Evolutionary conservation across 805 yeast genomes (phyloP), one percentile per base, ranked within the genome.

Genomic region (Maudiozyma bulderi): DNA sequence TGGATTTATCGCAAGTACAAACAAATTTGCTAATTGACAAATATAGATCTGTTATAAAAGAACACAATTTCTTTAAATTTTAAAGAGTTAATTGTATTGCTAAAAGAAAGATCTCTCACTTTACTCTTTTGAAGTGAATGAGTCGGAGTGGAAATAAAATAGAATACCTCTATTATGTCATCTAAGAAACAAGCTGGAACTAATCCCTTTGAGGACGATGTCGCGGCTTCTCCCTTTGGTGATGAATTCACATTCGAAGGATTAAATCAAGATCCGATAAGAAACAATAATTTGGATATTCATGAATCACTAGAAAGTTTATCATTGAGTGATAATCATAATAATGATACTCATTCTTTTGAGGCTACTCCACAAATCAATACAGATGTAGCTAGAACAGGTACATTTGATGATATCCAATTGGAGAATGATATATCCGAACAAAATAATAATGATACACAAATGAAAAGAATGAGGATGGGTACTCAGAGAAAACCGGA

Each of bases 401-500:
- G 59, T 8, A 50, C 54, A 1, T 61, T 61, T 48, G 64, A 60
- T 44, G 64, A 61, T 43, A 54, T 58, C 7, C 55, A 47, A 10
- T 40, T 60, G 35, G 63, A 59, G 14, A 57, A 53, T 33, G 52
- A 48, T 42, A 50, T 52, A 26, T 52, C 48, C 31, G 42, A 51
- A 1, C 52, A 42, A 14, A 50, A 50, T 8, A 53, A 53, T 14
- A 54, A 51, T 10, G 52, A 52, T n/a, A 46, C 52, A 13, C 49
- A 47, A 4, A 84, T 85, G 80, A 80, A 83, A 55, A 75, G 95
- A 58, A 77, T 82, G 56, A 75, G 96, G 67, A 87, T 95, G 95
- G 96, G 96, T 50, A 90, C 97, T 3, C 87, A 84, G 55, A 75
- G 95, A 56, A 78, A 80, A 58, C 78, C 79, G 50, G 75, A 79